Evolutionary conservation across 257 asterid species (phyloP).

Genomic region (Scutellaria barbata): DNA sequence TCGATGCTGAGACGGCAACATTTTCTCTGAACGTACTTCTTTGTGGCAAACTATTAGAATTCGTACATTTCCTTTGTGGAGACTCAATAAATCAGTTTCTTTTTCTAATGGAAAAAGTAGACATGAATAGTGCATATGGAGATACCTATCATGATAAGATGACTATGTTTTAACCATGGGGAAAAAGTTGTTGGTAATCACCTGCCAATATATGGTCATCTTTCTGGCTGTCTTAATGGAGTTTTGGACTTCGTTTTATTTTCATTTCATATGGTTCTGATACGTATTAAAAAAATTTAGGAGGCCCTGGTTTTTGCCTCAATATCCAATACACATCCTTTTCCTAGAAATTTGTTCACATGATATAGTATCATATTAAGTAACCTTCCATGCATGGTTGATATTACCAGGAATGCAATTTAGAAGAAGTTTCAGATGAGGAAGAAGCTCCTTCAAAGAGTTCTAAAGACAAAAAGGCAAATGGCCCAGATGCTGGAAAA

Average conservation of each 20-base stretch:
- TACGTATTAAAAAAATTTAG: background rate
- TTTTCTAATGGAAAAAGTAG: slow-evolving; percentile 11
- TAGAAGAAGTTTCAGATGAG: slow-evolving; percentile 85
- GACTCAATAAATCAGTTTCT: slow-evolving; percentile 14
- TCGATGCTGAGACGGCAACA: slow-evolving; percentile 5
- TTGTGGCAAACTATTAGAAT: background rate
- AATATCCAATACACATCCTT: slow-evolving; percentile 8
- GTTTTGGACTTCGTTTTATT: background rate
- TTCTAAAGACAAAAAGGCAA: slow-evolving; percentile 92
- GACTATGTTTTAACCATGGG: background rate
- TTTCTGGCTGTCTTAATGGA: background rate
- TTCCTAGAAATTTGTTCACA: slow-evolving; percentile 5
- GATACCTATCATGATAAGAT: background rate
- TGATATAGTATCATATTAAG: slow-evolving; percentile 19
- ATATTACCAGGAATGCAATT: slow-evolving; percentile 78
- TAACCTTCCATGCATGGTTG: slow-evolving; percentile 21
- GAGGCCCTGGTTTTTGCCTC: background rate
- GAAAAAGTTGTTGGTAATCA: background rate
- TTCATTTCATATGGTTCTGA: background rate
- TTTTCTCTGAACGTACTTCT: background rate
- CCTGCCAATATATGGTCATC: background rate
- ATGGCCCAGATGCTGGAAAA: slow-evolving; percentile 78
- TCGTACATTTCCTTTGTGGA: background rate
- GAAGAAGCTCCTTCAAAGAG: slow-evolving; percentile 88
- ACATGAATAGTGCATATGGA: background rate